Evolutionary conservation across 805 yeast genomes (phyloP), one percentile per base, ranked within the genome.

Genomic region (Clavispora fructus): DNA sequence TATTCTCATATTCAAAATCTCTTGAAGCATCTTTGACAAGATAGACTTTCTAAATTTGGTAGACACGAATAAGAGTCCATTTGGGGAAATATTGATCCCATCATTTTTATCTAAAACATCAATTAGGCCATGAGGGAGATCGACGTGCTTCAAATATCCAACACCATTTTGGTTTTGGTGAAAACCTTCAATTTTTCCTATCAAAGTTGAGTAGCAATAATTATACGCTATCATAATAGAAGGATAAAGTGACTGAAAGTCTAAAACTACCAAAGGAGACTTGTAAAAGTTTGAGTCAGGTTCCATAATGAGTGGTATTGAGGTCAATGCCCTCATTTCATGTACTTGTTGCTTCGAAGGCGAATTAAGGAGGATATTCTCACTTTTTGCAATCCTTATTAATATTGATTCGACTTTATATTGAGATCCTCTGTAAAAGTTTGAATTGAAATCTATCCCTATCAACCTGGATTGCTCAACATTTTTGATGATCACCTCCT

Each of bases 221-320:
- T 94, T 94, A 66, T 94, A 98, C 0, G 99, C 99, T 95, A 95
- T 94, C 96, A 94, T 91, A 59, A 94, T 94, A 48, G 97, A 91
- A 0, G 99, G 99, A 60, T 94, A 94, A 41, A 94, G 73, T 0
- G 97, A 89, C 57, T 92, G 96, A 58, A 94, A 94, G 62, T 94
- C 99, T 17, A 94, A 66, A 0, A 94, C 98, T 14, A 91, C 78
- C 27, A 94, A 69, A 0, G 99, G 99, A 47, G 92, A 85, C 46
- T 87, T 89, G 62, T 90, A 94, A 53, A 83, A 87, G 16, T 80
- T 82, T 6, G 96, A 80, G 23, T 79, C 78, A 0, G 99, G 99
- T 58, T 94, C 99, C 91, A 94, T 82, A 2, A 94, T 88, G 43
- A 94, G 69, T 0, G 98, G 96, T 6, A 94, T 80, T 50, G 90